phyloP scores from a whole-genome alignment of 306 rosid genomes.

The Dryas octopetala region DNA sequence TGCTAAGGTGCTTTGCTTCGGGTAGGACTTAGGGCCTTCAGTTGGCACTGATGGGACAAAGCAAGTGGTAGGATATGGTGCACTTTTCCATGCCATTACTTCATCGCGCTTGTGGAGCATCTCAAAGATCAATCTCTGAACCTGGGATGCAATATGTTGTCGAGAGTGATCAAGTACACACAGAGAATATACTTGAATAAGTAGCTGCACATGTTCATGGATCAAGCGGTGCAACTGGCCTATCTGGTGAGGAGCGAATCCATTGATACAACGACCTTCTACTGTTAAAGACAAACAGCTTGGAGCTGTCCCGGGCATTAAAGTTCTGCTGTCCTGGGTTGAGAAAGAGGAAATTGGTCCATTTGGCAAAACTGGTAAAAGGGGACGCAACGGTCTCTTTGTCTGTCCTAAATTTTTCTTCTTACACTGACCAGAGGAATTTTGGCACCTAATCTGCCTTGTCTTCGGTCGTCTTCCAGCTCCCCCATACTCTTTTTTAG shows the following conservation, averaged over 20 bases:
- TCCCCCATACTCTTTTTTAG: slow-evolving; percentile 45
- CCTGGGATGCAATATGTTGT: slow-evolving; percentile 78
- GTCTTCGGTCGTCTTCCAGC: slow-evolving; percentile 82
- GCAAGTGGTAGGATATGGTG: slow-evolving; percentile 74
- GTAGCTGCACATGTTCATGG: slow-evolving; percentile 91
- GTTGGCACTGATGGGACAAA: slow-evolving; percentile 55
- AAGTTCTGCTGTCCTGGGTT: slow-evolving; percentile 37
- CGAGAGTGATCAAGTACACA: slow-evolving; percentile 73
- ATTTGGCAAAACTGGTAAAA: slow-evolving; percentile 66
- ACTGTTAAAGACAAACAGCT: slow-evolving; percentile 44
- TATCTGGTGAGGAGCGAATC: slow-evolving; percentile 79
- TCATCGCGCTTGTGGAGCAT: slow-evolving; percentile 69
- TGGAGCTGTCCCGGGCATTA: slow-evolving; percentile 45
- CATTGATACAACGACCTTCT: slow-evolving; percentile 57
- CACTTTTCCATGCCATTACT: slow-evolving; percentile 52
- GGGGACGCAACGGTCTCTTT: slow-evolving; percentile 76
- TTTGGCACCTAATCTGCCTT: slow-evolving; percentile 68
- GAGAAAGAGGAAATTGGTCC: slow-evolving; percentile 42
- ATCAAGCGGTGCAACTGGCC: slow-evolving; percentile 79
- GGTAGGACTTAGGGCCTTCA: slow-evolving; percentile 42
- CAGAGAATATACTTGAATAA: slow-evolving; percentile 82
- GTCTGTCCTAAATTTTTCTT: slow-evolving; percentile 50
- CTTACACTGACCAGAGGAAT: slow-evolving; percentile 44
- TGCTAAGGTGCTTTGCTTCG: slow-evolving; percentile 32
- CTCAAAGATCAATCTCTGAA: slow-evolving; percentile 71